Evolutionary conservation across 1,139 yeast species (phyloP), one percentile per base, ranked within the genome.

Genomic region (Blastobotrys arbuscula): DNA sequence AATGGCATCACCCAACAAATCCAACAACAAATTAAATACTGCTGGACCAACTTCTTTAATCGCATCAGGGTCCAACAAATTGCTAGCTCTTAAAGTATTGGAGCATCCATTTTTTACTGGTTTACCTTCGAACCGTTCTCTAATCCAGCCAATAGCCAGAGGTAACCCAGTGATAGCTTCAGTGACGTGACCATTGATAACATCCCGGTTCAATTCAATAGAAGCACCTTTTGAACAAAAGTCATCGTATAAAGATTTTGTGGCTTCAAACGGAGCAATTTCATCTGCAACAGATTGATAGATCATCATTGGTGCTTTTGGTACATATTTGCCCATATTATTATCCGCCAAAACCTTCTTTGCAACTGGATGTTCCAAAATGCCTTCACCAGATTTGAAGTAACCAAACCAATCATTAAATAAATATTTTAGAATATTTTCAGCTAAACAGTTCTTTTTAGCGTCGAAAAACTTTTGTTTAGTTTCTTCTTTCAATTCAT

Each of bases 201-300:
- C 48, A 38, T 50, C 53, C 28, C 56, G 56, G 42, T 46, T 45
- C 52, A 59, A 63, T 31, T 53, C 48, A 16, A 65, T 55, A n/a
- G 47, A 19, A 13, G 23, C 47, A 12, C 64, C 37, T 30, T 39
- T 24, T 12, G 42, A 15, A 26, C 47, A 43, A 19, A 18, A 43
- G 12, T 34, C 24, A 15, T 13, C 34, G 26, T 24, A 13, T 3
- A 55, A 34, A 8, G 41, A 38, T 20, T 55, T 59, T 24, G 61
- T 62, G 21, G 48, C 52, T 3, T 42, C 51, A 20, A 55, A 49
- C 20, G 59, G 56, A 12, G 59, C 62, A 9, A 60, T 52, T 38
- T 56, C 59, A 50, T 65, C 69, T 15, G 47, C 41, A 31, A 53
- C 46, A n/a, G 66, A 65, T 37, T 64, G 65, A 52, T 64, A 63